These are phyloP conservation scores for Cyclotella choctawhatcheeana DNA, from an alignment of 108 stramenopile genomes.

Conservation along the genomic window DNA sequence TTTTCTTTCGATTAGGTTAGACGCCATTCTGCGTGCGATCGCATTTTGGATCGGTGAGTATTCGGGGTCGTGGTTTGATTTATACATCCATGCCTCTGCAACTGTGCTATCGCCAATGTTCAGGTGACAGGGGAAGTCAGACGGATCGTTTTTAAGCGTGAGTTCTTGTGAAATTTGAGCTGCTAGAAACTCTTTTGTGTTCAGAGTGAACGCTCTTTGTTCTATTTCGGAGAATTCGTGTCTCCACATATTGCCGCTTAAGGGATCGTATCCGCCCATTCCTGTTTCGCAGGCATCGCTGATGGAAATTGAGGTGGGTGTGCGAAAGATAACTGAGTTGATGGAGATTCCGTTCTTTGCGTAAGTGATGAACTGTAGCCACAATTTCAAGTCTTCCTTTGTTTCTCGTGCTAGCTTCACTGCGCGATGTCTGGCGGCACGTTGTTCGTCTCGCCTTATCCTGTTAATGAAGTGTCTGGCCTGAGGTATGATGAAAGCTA, in stretches of 20 bases:
- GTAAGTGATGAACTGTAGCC: slow-evolving; percentile 14
- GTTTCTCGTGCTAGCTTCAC: too few relatives aligned
- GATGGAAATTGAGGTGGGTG: background rate
- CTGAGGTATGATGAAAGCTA: slow-evolving; percentile 7
- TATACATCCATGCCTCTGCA: slow-evolving; percentile 21
- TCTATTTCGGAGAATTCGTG: slow-evolving; percentile 8
- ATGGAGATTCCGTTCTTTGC: slow-evolving; percentile 22
- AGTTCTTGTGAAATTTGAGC: background rate
- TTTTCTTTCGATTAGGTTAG: background rate
- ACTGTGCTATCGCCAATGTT: slow-evolving; percentile 8
- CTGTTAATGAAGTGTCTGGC: slow-evolving; percentile 28
- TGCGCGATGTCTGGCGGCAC: slow-evolving; percentile 2
- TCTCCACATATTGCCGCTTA: slow-evolving; percentile 6
- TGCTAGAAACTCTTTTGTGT: slow-evolving; percentile 16
- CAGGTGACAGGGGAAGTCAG: slow-evolving; percentile 6
- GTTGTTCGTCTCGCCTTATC: background rate
- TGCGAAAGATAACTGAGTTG: slow-evolving; percentile 26
- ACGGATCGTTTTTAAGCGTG: background rate
- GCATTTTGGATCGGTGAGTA: slow-evolving; percentile 2
- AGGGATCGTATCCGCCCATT: slow-evolving; percentile 16
- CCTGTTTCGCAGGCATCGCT: slow-evolving; percentile 7
- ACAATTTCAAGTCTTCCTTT: slow-evolving; percentile 9
- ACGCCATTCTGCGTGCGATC: slow-evolving; percentile 8
- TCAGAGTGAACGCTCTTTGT: slow-evolving; percentile 16
- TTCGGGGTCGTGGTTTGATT: slow-evolving; percentile 18